Percentiles rank a stretch among this genome's conserved stretches.
These are phyloP conservation scores for Chrysanthemum makinoi DNA, from an alignment of 129 eudicot species.

Conservation along the genomic window DNA sequence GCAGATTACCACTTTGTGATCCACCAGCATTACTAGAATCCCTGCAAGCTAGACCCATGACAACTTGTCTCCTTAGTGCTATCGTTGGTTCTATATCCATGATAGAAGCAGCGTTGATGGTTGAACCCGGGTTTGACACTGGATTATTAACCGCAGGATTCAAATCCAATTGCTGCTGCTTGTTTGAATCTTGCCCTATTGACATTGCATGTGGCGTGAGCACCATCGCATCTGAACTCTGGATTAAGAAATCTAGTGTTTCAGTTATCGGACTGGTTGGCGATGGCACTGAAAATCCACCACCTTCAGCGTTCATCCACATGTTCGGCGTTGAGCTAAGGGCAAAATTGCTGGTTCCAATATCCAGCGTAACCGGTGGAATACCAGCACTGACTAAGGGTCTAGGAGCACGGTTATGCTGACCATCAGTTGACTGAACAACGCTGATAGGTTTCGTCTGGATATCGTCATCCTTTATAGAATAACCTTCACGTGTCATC, in stretches of 20 bases:
- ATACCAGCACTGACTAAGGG: conserved; percentile 23
- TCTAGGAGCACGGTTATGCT: conserved; percentile 37
- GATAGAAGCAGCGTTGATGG: conserved; percentile 33
- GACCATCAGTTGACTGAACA: conserved; percentile 35
- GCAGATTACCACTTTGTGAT: conserved; percentile 49
- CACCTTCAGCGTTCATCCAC: conserved; percentile 58
- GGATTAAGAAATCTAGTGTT: background rate
- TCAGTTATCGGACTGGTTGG: conserved; percentile 1
- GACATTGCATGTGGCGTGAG: background rate
- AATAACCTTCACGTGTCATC: conserved; percentile 71
- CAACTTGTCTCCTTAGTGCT: conserved; percentile 36
- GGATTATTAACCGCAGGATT: conserved; percentile 37
- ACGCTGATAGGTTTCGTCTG: conserved; percentile 49
- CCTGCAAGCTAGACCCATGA: too few relatives aligned
- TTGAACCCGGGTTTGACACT: conserved; percentile 50
- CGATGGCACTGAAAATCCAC: conserved; percentile 24
- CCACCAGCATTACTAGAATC: conserved; percentile 14
- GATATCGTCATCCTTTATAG: conserved; percentile 43
- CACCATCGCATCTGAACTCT: conserved; percentile 4
- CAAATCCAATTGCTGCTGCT: conserved; percentile 32
- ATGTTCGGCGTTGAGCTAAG: conserved; percentile 15
- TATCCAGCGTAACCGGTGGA: conserved; percentile 40
- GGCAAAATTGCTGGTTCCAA: conserved; percentile 2
- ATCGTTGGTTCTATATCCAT: conserved; percentile 39
- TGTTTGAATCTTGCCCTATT: conserved; percentile 46